Base-by-base conservation (phyloP, 306 rosid genomes). In the Citrullus mucosospermus region DNA sequence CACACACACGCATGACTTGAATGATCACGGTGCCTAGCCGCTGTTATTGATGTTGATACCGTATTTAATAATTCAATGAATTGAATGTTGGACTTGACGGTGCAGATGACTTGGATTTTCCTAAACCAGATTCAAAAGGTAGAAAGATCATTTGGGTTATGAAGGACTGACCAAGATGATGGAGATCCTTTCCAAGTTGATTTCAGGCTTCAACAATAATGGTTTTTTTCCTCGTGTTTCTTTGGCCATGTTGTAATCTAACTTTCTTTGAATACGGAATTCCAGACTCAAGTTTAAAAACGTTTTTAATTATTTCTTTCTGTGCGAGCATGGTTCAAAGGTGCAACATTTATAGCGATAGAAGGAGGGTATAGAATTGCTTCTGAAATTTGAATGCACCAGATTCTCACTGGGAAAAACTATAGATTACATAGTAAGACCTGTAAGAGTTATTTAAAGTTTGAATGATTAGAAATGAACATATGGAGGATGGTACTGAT, bases 31-130 rank as follows among this genome's bases (percentile, higher is more conserved):
- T 16, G 69, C 20, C 69, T 32, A 62, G 66, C 10, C 1, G 10
- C 12, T 15, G 18, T 1, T 62, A 41, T 68, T 18, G 28, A 39
- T 41, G 30, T 39, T 4, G 51, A 43, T 2, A 43, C 38, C 10
- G 6, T 25, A 25, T 15, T 46, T 70, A 22, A 48, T 71, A 48
- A 68, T 43, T 43, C 20, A 41, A 70, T 77, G 13, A 77, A 56
- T 11, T 70, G 16, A 78, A 73, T 73, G 54, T 25, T 77, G 61
- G 62, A 59, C 80, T 84, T 79, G 43, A n/a, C 75, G 79, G 18
- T 85, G 96, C 90, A 92, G 98, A 88, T 95, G 96, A 92, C 97
- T 54, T 91, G 97, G 98, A 92, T 92, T 67, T 95, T 92, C 95
- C 96, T 95, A 83, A 88, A 89, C 88, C 96, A 92, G 82, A 85